Evolutionary conservation across 108 stramenopile species (phyloP), one percentile per base, ranked within the genome.

Genomic region (Pseudonitzschia multiseries): DNA sequence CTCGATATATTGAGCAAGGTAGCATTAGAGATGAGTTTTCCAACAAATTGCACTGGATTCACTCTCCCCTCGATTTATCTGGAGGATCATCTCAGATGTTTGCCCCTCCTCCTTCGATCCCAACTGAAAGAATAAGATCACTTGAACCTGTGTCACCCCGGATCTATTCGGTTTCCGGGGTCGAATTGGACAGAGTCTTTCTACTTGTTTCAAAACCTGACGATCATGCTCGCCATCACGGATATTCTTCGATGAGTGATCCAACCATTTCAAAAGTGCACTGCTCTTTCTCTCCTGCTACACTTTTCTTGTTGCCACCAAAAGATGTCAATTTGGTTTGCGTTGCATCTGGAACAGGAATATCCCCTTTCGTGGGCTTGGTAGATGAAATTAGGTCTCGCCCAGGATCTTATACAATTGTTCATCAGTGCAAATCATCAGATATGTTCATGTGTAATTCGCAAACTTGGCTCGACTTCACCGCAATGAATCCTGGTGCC

Each of bases 401-500:
- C 2, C 5, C 65, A 22, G 76, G 76, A 24, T 71, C 32, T 18
- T 72, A 51, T 17, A 77, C 76, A 22, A 77, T 77, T 65, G 64
- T 65, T 14, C 76, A 77, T 21, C 76, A 77, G 43, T 77, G 76
- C 46, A 71, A 72, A 53, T 65, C 63, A 40, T 69, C 68, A 14
- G 76, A 77, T 22, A 31, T 77, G 64, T 77, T 77, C 50, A 70
- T 77, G 51, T 52, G 69, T 0, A 77, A 77, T 53, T 71, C 76
- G 27, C 76, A 77, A 65, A 57, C 41, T 10, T 77, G 76, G 76
- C 71, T 77, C 8, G 76, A 77, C 56, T 77, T 77, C 20, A 77
- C 76, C 6, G 70, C 63, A 21, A 43, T 43, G 42, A 77, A 77
- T 52, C 76, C 76, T n/a, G 76, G 76, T 17, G 70, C 70, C 22